A percentile compares a stretch with the other conserved stretches of the same genome.
Conservation (phyloP, 805 yeast species). For the Teunomyces barrocoloradensis region DNA sequence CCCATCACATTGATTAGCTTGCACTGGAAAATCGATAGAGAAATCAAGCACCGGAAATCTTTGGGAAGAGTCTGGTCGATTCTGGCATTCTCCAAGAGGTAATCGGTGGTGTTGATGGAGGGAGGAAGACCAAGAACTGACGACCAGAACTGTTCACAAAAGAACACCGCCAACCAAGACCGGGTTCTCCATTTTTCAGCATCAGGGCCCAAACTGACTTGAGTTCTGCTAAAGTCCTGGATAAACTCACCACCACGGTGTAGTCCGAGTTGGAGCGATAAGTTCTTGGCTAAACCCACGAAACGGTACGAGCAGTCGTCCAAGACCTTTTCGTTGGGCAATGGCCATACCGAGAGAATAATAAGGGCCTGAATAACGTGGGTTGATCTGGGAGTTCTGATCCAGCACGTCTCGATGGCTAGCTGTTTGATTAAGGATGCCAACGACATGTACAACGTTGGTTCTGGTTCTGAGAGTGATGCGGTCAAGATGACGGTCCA, state of each 20-base stretch:
- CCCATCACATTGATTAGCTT: conserved; percentile 86
- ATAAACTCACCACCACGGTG: conserved; percentile 88
- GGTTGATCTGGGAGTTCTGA: conserved; percentile 87
- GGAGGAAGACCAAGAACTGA: conserved; percentile 87
- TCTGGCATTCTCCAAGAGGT: conserved; percentile 74
- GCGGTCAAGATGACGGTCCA: conserved; percentile 92
- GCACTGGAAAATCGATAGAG: conserved; percentile 78
- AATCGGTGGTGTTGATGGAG: conserved; percentile 73
- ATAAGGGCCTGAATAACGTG: conserved; percentile 89
- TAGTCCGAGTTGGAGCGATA: conserved; percentile 82
- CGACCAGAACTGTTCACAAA: conserved; percentile 89
- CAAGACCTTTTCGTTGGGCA: conserved; percentile 86
- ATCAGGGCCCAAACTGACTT: conserved; percentile 76
- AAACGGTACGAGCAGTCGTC: conserved; percentile 92
- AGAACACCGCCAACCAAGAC: conserved; percentile 86
- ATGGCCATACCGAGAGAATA: conserved; percentile 86
- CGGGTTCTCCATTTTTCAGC: conserved; percentile 94
- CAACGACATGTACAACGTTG: conserved; percentile 70
- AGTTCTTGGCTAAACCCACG: conserved; percentile 79
- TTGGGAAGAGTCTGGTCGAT: conserved; percentile 64
- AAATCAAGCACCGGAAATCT: conserved; percentile 66
- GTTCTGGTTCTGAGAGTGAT: conserved; percentile 82
- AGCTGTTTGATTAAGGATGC: conserved; percentile 78
- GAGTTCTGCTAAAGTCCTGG: conserved; percentile 86
- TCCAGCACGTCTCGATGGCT: conserved; percentile 92